These are phyloP conservation scores for Melocanna baccifera DNA, from an alignment of 176 grass and related monocot species.

Conservation along the genomic window DNA sequence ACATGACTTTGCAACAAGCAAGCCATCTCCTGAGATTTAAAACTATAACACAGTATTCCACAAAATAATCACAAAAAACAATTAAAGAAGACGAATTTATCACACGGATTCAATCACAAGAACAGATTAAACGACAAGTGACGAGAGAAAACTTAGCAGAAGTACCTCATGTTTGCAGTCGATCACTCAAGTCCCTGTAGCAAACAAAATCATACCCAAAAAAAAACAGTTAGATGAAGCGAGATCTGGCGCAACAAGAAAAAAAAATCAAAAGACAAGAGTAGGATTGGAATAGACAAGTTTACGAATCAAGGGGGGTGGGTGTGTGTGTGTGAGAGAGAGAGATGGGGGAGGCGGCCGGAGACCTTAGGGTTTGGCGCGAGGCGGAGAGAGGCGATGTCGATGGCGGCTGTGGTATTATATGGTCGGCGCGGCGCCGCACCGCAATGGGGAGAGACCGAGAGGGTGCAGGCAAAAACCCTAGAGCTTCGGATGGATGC, in stretches of 20 bases:
- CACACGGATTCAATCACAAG: neutral
- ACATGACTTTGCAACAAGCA: neutral
- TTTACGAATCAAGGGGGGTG: neutral
- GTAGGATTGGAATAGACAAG: neutral
- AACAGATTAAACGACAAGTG: neutral
- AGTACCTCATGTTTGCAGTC: conserved; percentile 42
- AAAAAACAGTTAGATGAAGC: neutral
- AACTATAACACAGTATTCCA: neutral
- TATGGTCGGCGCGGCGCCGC: neutral
- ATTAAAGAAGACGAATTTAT: neutral
- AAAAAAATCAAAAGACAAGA: neutral
- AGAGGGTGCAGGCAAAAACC: neutral
- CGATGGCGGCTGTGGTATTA: neutral
- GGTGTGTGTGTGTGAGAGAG: neutral
- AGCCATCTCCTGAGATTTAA: neutral
- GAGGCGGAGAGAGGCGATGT: neutral
- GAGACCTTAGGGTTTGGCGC: neutral
- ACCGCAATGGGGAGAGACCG: neutral
- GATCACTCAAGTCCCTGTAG: neutral
- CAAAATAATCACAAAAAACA: neutral
- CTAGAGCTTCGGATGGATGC: neutral
- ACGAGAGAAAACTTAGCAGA: neutral
- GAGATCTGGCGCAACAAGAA: neutral
- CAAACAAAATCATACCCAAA: neutral
- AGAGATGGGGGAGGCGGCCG: neutral